Evolutionary conservation across 768 basidiomycete species (phyloP), one percentile per base, ranked within the genome.

Genomic region (Jaapia argillacea): DNA sequence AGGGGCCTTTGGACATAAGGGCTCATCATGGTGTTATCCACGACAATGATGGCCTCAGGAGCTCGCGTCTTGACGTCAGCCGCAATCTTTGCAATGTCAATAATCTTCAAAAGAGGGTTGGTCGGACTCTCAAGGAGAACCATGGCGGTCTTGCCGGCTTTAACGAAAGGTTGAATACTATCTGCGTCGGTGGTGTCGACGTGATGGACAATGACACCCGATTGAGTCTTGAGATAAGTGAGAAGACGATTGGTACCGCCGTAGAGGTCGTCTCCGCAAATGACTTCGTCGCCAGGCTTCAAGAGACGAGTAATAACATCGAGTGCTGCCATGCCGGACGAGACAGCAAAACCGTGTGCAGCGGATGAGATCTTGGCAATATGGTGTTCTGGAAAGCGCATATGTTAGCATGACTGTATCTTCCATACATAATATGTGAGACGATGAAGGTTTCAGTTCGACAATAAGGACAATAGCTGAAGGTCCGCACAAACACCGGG

Each of bases 1-100:
- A 98, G 75, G 7, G 96, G 96, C 45, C 93, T 69, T 58, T 94
- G 92, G 5, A 98, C 71, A 63, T 97, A 98, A 13, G 96, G 94
- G 57, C 92, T 96, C 94, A 98, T 97, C 96, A 98, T 98, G 47
- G 96, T 98, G 59, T 99, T 98, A 61, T 98, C 96, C 18, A 91
- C 90, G 27, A 93, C 85, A 42, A 93, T 67, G 51, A 91, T 53
- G 2, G 90, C 91, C 54, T 85, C 75, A 5, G 83, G 81, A 14
- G 83, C 83, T 40, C 74, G 74, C 54, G 83, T 78, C 57, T 93
- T 92, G 51, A 94, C 87, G 51, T 89, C 73, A 43, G 76, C 72
- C 51, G 83, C 79, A 54, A 99, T 94, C 22, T 69, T 69, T 4
- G 82, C 84, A 41, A 99, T 71, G 62, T 98, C 94, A 16, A 79